Base-by-base conservation (phyloP, 257 asterid species). In the Nicotiana paniculata region DNA sequence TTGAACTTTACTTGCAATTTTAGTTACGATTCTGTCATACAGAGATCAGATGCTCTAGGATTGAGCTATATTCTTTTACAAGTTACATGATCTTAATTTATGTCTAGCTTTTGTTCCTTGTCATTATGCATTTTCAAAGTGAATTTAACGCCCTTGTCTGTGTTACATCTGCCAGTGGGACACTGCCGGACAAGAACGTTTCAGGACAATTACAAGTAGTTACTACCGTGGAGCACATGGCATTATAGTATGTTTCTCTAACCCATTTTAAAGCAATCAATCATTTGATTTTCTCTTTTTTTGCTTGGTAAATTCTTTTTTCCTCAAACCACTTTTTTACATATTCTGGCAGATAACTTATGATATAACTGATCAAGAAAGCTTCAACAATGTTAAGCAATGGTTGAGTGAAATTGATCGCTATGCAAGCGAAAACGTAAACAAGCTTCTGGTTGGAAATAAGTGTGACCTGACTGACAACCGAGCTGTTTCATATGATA, bases 141-240 rank as follows among this genome's bases (percentile, higher is more conserved):
- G 37, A 78, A 82, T 85, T 86, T 70, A 2, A 70, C 21, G 35
- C 46, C 37, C 59, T 46, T 30, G 7, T 28, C 18, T 57, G 35
- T 80, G 39, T 55, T 64, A 17, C 59, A 80, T 63, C 17, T 80
- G 33, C 53, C 87, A 93, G 98, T 91, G 97, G 98, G 98, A 93
- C 84, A 93, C 98, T 61, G 98, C 98, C 62, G 97, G 98, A 77
- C 98, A 92, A 88, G 98, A 93, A 86, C 98, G 97, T 17, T 93
- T 93, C 88, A 87, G 98, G 85, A 93, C 98, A 18, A 93, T 92
- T 74, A 93, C 98, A 77, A 93, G 98, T 86, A 92, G 97, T 91
- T 93, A 93, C 87, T 93, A 93, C 87, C 96, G 97, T 21, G 98
- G 98, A 83, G 98, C 98, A 32, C 98, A 93, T 85, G 98, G 98